Base-by-base conservation (phyloP, 2,329 filamentous ascomycete species). In the Orbilia blumenaviensis region DNA sequence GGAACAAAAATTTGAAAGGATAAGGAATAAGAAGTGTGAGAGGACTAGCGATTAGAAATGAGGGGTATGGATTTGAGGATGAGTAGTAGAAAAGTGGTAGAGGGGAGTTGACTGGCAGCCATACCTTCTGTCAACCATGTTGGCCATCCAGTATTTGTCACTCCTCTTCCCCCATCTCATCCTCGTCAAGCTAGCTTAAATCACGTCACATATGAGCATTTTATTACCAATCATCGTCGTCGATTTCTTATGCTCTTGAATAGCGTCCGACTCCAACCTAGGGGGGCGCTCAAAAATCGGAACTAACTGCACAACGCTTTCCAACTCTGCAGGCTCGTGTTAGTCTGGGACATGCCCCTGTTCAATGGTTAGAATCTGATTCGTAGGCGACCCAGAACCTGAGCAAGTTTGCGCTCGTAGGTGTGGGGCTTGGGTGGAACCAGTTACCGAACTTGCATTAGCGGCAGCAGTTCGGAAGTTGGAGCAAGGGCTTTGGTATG, bases 391-490 rank as follows among this genome's bases (percentile, higher is more conserved):
- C 46, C n/a, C 38, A 29, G 60, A 66, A 54, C 27, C 18, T 76
- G 72, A 76, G 72, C 64, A 52, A 54, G 72, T 76, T 76, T 76
- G 72, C 48, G 72, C 72, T 60, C 34, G 29, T 66, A 76, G 64
- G 48, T 41, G 32, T 38, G 56, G 66, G 66, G 56, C 34, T 14
- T 52, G 16, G 29, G 66, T 63, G 71, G 63, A 75, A 68, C 48
- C 27, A 66, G 14, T 56, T 67, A 68, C 72, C 50, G 50, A 69
- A 64, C 64, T 21, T 69, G 72, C 64, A 66, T 69, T 76, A 76
- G 72, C 72, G 64, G 52, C 68, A 76, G 72, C 72, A 76, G 58
- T 76, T 76, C 72, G 72, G 72, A 76, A 69, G 44, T 75, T 42
- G 29, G 16, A 42, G 62, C 12, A 21, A 16, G 48, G 14, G 34